Evolutionary conservation across 2,329 filamentous ascomycete species (phyloP), one percentile per base, ranked within the genome.

Genomic region (Aurifilum marmelostoma): DNA sequence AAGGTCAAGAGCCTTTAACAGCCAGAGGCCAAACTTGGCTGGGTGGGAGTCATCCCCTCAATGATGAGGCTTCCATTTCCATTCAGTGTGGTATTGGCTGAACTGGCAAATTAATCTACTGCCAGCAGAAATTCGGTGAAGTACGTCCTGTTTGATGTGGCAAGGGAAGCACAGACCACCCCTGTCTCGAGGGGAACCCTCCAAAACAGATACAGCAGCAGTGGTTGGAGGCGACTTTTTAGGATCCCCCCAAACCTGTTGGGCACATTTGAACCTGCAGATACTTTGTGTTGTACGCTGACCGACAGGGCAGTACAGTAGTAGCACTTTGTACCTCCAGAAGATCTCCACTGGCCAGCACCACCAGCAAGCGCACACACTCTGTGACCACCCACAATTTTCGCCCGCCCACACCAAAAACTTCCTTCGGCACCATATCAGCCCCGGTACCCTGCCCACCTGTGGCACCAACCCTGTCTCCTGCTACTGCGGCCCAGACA

Each of bases 401-500:
- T 59, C 27, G 47, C 52, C 21, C 18, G 32, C 54, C 63, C 34
- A 39, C 54, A 14, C 18, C 24, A 56, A 54, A 54, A 66, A 66
- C 47, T 34, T 59, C 50, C 21, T 43, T 29, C 50, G 50, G 50
- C 63, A 27, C 34, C 14, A 21, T 32, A 60, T 18, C 56, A 54
- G 34, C 63, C 47, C 43, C 24, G 18, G 63, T n/a, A 52, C 52
- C 63, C 52, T 66, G 52, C n/a, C 64, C 47, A 39, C 52, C 54
- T 58, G n/a, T 59, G 27, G 64, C 60, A 47, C 66, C 65, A 41
- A 68, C 54, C 43, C 67, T 71, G 67, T 68, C 69, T 62, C 63
- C 66, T 63, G 50, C 52, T 37, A 50, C 66, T 29, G 54, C 61
- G 60, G 50, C 61, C 56, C 60, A 63, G 63, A 67, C 66, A 63